phyloP scores from a whole-genome alignment of 345 rosid genomes.

The Capsella bursapastoris region DNA sequence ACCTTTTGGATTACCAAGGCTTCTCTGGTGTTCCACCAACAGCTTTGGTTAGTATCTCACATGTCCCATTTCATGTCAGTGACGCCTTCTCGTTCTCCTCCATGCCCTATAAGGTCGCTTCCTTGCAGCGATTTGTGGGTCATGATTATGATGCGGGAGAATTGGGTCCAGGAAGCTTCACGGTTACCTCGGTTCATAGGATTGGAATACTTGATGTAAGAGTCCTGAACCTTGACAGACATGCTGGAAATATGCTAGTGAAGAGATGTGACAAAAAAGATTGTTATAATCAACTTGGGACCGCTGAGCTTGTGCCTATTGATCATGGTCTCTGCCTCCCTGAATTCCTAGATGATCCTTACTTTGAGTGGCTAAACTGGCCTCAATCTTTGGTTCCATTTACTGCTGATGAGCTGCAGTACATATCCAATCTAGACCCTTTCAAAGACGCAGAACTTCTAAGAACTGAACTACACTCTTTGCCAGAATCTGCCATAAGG shows the following conservation, averaged over 20 bases:
- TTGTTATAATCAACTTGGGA: conserved; percentile 43
- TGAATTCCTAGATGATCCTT: conserved; percentile 82
- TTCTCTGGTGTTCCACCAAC: conserved; percentile 89
- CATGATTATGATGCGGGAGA: conserved; percentile 88
- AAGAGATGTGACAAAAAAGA: conserved; percentile 51
- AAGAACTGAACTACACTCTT: conserved; percentile 57
- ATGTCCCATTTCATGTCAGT: conserved; percentile 62
- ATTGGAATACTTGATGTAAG: conserved; percentile 82
- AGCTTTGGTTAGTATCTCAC: conserved; percentile 71
- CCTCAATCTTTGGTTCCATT: conserved; percentile 88
- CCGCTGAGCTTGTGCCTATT: conserved; percentile 82
- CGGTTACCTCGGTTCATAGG: conserved; percentile 69
- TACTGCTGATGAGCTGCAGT: conserved; percentile 58
- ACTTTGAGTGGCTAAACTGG: conserved; percentile 92
- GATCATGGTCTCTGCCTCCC: conserved; percentile 94
- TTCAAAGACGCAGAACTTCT: conserved; percentile 68
- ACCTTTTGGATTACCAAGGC: conserved; percentile 71
- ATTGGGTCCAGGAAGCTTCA: conserved; percentile 71
- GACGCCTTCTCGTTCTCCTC: conserved; percentile 47
- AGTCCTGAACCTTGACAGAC: conserved; percentile 77
- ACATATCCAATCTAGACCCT: conserved; percentile 72
- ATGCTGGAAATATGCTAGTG: conserved; percentile 83
- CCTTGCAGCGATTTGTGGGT: conserved; percentile 73
- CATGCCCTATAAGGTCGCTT: conserved; percentile 64
- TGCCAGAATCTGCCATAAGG: conserved; percentile 68